Conservation (phyloP, 805 yeast species). For the Ogataea ganodermae region DNA sequence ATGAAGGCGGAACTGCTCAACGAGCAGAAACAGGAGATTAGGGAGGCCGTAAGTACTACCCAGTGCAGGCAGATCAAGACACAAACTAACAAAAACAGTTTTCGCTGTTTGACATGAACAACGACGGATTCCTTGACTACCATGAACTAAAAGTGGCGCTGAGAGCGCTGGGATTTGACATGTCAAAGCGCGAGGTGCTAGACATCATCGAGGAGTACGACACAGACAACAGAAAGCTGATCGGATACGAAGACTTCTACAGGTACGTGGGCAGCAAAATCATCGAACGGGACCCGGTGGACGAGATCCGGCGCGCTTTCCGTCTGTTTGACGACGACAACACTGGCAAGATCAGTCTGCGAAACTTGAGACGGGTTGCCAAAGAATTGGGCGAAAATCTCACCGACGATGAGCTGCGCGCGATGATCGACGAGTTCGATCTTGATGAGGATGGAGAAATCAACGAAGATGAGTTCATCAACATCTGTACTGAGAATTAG, state of each 20-base stretch:
- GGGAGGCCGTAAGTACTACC: constrained; percentile 68
- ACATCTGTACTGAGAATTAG: constrained; percentile 75
- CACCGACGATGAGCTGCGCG: constrained; percentile 88
- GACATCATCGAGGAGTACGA: constrained; percentile 80
- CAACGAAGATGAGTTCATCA: constrained; percentile 86
- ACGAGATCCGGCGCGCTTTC: constrained; percentile 89
- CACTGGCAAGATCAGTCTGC: constrained; percentile 81
- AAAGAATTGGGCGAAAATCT: constrained; percentile 90
- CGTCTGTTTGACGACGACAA: constrained; percentile 83
- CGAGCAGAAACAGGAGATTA: constrained; percentile 87
- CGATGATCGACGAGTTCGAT: constrained; percentile 98
- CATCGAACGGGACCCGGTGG: constrained; percentile 87
- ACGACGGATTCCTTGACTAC: constrained; percentile 85
- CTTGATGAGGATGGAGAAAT: constrained; percentile 95
- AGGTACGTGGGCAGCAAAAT: constrained; percentile 79
- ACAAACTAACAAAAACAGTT: constrained; percentile 41
- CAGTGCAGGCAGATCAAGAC: background rate
- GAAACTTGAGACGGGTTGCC: constrained; percentile 85
- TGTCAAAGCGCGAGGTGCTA: constrained; percentile 71
- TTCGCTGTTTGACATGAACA: constrained; percentile 86
- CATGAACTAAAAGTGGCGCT: constrained; percentile 94
- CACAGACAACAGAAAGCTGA: constrained; percentile 68
- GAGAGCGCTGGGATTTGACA: constrained; percentile 89
- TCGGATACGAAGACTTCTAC: constrained; percentile 80
- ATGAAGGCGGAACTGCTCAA: constrained; percentile 69